phyloP scores from a whole-genome alignment of 179 eudicot species.

The Beta lomatogona region DNA sequence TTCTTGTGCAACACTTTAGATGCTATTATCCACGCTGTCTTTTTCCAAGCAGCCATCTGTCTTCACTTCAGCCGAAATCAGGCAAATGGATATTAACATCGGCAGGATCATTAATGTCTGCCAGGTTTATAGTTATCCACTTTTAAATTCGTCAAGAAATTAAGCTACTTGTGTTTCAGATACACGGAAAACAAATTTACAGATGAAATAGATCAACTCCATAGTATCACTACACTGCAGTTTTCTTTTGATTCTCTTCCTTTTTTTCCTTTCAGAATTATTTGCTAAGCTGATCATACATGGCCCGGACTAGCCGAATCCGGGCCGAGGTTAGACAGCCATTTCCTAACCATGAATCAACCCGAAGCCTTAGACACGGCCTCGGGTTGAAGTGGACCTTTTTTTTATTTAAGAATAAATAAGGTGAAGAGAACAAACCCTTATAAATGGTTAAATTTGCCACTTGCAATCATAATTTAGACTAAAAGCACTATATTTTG shows the following conservation, averaged over 20 bases:
- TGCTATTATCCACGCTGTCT: neutral
- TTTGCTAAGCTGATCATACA: neutral
- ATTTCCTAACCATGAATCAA: no score
- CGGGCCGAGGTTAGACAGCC: neutral
- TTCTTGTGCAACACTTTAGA: no score
- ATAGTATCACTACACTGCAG: neutral
- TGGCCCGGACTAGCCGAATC: neutral
- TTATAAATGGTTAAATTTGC: no score
- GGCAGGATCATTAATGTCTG: conserved; percentile 5
- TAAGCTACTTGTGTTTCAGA: neutral
- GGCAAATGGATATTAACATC: conserved; percentile 18
- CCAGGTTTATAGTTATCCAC: conserved; percentile 8
- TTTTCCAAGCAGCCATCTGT: conserved; percentile 14
- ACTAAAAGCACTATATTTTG: neutral
- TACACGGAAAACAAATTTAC: neutral
- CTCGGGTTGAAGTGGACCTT: no score
- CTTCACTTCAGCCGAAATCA: conserved; percentile 2
- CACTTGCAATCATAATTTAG: neutral
- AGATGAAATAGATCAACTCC: neutral
- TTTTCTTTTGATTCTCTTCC: neutral
- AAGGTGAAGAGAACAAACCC: no score
- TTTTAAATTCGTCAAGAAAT: neutral
- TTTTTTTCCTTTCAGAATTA: neutral
- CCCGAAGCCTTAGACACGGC: neutral
- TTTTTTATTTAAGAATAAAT: no score